Conservation (phyloP, 768 basidiomycete species). For the Fistulinella prunicolor region DNA sequence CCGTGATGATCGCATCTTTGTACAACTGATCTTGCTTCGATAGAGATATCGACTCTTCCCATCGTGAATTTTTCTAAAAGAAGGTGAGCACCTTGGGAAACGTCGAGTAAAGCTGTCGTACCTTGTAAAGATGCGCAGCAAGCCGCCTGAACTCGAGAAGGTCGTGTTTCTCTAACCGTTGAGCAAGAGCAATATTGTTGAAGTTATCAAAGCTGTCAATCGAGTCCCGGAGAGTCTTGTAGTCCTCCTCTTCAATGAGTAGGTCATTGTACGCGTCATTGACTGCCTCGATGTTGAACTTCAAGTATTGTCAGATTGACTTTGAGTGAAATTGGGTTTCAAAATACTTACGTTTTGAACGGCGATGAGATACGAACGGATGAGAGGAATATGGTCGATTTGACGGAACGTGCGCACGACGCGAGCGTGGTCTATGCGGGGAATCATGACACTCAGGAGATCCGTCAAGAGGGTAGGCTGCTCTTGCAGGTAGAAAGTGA, state of each 20-base stretch:
- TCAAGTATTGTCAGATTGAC: slow-evolving; percentile 9
- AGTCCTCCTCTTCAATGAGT: slow-evolving; percentile 99
- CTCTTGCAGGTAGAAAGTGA: slow-evolving; percentile 92
- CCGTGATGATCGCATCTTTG: slow-evolving; percentile 95
- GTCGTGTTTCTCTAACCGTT: slow-evolving; percentile 83
- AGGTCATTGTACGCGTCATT: slow-evolving; percentile 98
- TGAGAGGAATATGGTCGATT: slow-evolving; percentile 93
- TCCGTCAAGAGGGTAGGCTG: slow-evolving; percentile 94
- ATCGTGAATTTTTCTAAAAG: slow-evolving; percentile 82
- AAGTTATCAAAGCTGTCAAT: slow-evolving; percentile 99
- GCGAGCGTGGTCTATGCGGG: slow-evolving; percentile 92
- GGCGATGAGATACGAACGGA: slow-evolving; percentile 94
- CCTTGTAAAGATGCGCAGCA: slow-evolving; percentile 96
- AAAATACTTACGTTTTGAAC: slow-evolving; percentile 76
- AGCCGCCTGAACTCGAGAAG: slow-evolving; percentile 93
- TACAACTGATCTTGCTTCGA: slow-evolving; percentile 97
- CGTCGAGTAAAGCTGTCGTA: slow-evolving; percentile 25
- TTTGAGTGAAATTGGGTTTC: background rate
- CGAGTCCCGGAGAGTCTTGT: slow-evolving; percentile 94
- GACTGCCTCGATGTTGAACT: slow-evolving; percentile 95
- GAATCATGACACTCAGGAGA: slow-evolving; percentile 85
- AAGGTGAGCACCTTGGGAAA: background rate
- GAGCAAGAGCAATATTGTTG: slow-evolving; percentile 84
- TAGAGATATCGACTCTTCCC: slow-evolving; percentile 95
- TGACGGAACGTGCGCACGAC: slow-evolving; percentile 96